phyloP scores from a whole-genome alignment of 768 basidiomycete species.

The Sarcodon sp. region DNA sequence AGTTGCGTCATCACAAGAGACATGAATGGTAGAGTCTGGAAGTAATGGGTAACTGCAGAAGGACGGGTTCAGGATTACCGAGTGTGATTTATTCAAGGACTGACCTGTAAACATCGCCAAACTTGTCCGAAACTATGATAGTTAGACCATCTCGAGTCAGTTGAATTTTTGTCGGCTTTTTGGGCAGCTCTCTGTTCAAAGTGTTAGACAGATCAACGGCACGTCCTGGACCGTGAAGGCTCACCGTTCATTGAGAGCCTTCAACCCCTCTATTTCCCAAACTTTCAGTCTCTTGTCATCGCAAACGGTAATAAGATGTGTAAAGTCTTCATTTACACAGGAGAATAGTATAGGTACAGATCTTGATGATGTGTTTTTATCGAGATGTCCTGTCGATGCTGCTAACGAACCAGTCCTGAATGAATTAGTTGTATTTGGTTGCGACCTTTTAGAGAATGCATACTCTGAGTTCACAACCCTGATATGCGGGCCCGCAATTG shows the following conservation, averaged over 20 bases:
- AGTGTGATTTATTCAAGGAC: conserved; percentile 3
- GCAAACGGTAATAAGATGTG: conserved; percentile 45
- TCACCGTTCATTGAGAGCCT: conserved; percentile 51
- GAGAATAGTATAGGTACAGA: conserved; percentile 50
- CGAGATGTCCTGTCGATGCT: neutral
- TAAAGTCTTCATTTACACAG: conserved; percentile 29
- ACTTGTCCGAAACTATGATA: conserved; percentile 85
- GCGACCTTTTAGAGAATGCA: neutral
- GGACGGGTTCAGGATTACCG: neutral
- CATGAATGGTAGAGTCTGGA: conserved; percentile 9
- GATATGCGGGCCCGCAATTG: neutral
- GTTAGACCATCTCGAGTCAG: conserved; percentile 50
- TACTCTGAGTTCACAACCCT: neutral
- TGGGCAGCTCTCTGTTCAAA: conserved; percentile 57
- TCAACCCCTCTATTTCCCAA: conserved; percentile 49
- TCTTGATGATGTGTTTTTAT: conserved; percentile 13
- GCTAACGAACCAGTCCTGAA: neutral
- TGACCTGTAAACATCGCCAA: conserved; percentile 86
- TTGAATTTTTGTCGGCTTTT: conserved; percentile 60
- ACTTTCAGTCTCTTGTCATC: conserved; percentile 79
- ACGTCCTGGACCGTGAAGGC: conserved; percentile 3
- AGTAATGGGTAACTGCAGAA: conserved; percentile 47
- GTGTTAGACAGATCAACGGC: no score
- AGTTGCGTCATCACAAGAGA: conserved; percentile 19
- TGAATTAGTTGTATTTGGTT: neutral